Conservation (phyloP, 176 grass and related monocot species). For the Aegilops umbellulata region DNA sequence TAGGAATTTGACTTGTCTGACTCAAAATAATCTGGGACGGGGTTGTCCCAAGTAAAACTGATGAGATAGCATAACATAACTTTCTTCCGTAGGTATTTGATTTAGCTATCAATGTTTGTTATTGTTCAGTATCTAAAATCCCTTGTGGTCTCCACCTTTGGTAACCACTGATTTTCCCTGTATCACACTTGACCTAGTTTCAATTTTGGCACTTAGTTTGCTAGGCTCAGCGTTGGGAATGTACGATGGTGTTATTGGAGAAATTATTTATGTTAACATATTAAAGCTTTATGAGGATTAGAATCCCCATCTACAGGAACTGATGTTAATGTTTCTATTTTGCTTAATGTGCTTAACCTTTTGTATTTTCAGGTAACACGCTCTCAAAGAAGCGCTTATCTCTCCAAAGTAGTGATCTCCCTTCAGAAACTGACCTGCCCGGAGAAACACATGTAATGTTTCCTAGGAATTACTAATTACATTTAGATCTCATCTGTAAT, state of each 20-base stretch:
- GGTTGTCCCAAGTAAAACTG: not conserved
- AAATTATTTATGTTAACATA: not conserved
- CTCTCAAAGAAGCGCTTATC: constrained; percentile 38
- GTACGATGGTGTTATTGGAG: not conserved
- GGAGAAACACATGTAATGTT: constrained; percentile 48
- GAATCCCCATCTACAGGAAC: constrained; percentile 16
- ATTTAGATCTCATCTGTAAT: constrained; percentile 7
- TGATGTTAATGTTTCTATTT: not conserved
- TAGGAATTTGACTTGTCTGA: not conserved
- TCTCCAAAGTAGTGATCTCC: constrained; percentile 34
- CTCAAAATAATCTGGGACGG: not conserved
- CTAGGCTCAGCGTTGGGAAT: constrained; percentile 6
- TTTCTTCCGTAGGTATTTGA: not conserved
- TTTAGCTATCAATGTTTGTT: not conserved
- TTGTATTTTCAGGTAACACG: constrained; percentile 35
- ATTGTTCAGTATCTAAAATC: constrained; percentile 6
- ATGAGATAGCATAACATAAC: not conserved
- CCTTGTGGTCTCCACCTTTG: not conserved
- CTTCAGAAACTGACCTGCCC: constrained; percentile 42
- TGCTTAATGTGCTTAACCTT: constrained; percentile 1
- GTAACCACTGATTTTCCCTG: not conserved
- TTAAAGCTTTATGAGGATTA: not conserved
- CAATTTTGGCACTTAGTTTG: constrained; percentile 16
- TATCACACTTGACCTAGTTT: not conserved
- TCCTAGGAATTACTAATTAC: constrained; percentile 6